Evolutionary conservation across 306 rosid species (phyloP), one percentile per base, ranked within the genome.

Genomic region (Medicago lupulina): DNA sequence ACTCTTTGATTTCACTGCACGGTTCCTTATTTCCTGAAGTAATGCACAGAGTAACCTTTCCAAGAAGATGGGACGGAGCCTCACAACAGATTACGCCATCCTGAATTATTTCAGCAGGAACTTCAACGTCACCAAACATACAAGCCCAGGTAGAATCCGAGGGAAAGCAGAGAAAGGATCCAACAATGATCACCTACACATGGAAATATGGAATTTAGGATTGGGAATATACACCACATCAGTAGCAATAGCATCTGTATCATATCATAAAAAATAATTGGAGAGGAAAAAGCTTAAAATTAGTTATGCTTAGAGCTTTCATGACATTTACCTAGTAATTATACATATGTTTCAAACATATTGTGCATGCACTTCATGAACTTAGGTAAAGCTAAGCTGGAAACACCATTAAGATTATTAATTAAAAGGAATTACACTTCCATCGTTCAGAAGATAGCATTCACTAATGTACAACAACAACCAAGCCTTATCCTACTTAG

Each of bases 1-100:
- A 96, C 81, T 90, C 97, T 69, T 88, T 89, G 70, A 90, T 76
- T 81, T 96, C 97, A 87, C 99, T 96, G 90, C 99, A 96, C 38
- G 96, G 80, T 71, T 85, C 89, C 64, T 86, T 84, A 78, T 92
- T 90, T 70, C 97, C 92, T 25, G 93, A 86, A 53, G 99, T 89
- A 71, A 96, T 63, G 85, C 91, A 96, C 47, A 96, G 71, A 82
- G 91, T 71, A 55, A 92, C 93, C 87, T 90, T 92, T 77, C 97
- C 97, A 14, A 86, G 81, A 73, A 77, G 85, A 79, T 46, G 79
- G 61, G 90, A 79, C 54, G 99, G 99, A 80, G 98, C 90, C 88
- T 89, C 90, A 74, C 98, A 92, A 63, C 87, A 31, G 65, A 92
- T 71, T 46, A 90, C 90, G 5, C 98, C 98, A 41, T 87, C 92